A percentile compares a stretch with the other conserved stretches of the same genome.
Evolutionary conservation across 371 early-diverging fungal species (phyloP).

Genomic region (Actinomortierella wolfii): DNA sequence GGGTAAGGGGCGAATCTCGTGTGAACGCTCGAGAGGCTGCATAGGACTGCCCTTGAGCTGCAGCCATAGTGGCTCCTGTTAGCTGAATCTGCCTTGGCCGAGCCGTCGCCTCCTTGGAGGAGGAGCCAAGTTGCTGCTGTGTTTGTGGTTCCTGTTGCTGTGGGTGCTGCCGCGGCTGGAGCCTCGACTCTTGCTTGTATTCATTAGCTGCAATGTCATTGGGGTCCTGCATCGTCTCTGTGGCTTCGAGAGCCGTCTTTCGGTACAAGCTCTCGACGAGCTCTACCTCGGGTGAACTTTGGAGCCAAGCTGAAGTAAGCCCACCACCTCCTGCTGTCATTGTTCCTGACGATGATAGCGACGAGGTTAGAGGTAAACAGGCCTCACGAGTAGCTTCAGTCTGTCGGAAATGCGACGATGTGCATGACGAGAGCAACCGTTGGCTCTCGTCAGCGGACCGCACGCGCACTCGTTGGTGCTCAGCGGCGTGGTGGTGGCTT

Average conservation of each 20-base stretch:
- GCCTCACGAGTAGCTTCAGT: slow-evolving; percentile 8
- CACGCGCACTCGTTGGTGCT: slow-evolving; percentile 14
- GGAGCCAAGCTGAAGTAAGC: slow-evolving; percentile 1
- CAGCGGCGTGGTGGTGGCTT: not conserved
- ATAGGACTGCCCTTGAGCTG: too few relatives aligned
- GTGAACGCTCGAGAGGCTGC: too few relatives aligned
- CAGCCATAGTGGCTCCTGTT: too few relatives aligned
- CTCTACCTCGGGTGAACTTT: slow-evolving; percentile 18
- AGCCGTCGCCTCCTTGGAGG: too few relatives aligned
- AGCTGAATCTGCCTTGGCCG: too few relatives aligned
- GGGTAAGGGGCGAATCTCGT: too few relatives aligned
- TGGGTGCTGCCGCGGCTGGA: slow-evolving; percentile 7
- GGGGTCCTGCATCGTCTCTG: not conserved
- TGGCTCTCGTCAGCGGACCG: slow-evolving; percentile 31
- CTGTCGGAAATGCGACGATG: slow-evolving; percentile 1
- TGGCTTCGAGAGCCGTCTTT: not conserved
- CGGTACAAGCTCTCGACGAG: slow-evolving; percentile 1
- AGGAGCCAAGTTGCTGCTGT: not conserved
- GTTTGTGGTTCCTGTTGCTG: not conserved
- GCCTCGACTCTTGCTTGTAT: slow-evolving; percentile 8
- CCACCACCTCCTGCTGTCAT: slow-evolving; percentile 7
- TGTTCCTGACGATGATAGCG: slow-evolving; percentile 23
- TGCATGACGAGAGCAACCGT: not conserved
- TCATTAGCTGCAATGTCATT: not conserved
- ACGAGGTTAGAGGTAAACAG: slow-evolving; percentile 7